Conservation (phyloP, 75 land plant genomes). For the Pinus taeda region DNA sequence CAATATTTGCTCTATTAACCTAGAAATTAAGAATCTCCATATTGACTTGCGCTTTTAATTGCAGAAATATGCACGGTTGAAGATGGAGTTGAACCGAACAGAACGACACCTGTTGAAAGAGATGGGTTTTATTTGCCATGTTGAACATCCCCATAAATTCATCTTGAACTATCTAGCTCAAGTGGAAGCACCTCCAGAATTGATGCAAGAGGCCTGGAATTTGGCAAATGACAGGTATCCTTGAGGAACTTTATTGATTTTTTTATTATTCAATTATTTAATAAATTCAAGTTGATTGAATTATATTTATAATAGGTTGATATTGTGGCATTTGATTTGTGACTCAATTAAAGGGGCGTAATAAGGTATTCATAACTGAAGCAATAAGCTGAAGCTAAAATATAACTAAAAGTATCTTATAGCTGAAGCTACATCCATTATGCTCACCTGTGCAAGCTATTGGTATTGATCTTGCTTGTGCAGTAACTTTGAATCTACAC, state of each 20-base stretch:
- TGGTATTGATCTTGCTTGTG: no score
- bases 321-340: no score
- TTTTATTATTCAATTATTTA: not conserved
- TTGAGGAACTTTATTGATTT: not conserved
- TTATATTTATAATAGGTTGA: no score
- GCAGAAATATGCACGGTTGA: constrained; percentile 84
- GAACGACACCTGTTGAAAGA: constrained; percentile 90
- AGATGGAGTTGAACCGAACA: constrained; percentile 71
- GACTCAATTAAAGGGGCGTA: no score
- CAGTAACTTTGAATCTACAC: no score
- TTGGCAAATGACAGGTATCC: constrained; percentile 93
- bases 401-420: no score
- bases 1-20: no score
- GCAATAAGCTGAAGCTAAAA: no score
- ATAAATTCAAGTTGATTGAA: not conserved
- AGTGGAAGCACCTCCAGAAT: constrained; percentile 61
- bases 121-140: constrained; percentile 98
- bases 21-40: no score
- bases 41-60: not conserved
- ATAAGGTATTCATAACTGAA: no score
- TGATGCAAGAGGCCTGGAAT: constrained; percentile 93
- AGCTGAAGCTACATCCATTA: no score
- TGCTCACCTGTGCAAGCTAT: no score
- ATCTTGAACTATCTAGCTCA: constrained; percentile 81
- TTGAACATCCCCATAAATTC: constrained; percentile 97